Evolutionary conservation across 805 yeast genomes (phyloP).

Genomic region (Saccharomycopsis fermentans): DNA sequence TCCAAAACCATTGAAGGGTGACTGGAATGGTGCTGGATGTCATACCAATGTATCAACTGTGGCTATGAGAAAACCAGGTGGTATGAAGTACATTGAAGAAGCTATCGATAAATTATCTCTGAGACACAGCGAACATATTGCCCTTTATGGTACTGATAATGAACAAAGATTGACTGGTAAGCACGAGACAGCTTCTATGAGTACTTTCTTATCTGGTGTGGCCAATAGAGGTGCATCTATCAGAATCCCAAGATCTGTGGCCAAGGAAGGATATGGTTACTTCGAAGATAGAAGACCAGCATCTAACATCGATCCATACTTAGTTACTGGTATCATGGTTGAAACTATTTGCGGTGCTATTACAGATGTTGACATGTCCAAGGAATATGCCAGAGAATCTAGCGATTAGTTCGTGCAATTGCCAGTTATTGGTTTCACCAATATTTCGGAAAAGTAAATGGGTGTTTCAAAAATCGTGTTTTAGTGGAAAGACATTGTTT

Average conservation of each 20-base stretch:
- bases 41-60: constrained; percentile 96
- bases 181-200: constrained; percentile 96
- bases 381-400: constrained; percentile 73
- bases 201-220: constrained; percentile 88
- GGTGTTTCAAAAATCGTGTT: no score
- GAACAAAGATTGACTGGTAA: constrained; percentile 94
- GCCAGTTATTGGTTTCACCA: neutral
- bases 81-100: constrained; percentile 86
- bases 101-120: constrained; percentile 89
- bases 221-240: constrained; percentile 99
- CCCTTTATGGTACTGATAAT: constrained; percentile 91
- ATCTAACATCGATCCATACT: constrained; percentile 97
- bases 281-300: constrained; percentile 99
- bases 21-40: constrained; percentile 99
- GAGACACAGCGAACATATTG: constrained; percentile 95
- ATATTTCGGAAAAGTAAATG: no score
- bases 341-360: constrained; percentile 94
- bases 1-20: constrained; percentile 98
- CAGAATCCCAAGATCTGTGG: constrained; percentile 98
- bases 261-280: constrained; percentile 96
- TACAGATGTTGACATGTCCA: constrained; percentile 89
- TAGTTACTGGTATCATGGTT: constrained; percentile 95
- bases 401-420: neutral
- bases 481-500: neutral
- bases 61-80: constrained; percentile 88